Evolutionary conservation across 345 rosid species (phyloP).

Genomic region (Bruguiera parviflora): DNA sequence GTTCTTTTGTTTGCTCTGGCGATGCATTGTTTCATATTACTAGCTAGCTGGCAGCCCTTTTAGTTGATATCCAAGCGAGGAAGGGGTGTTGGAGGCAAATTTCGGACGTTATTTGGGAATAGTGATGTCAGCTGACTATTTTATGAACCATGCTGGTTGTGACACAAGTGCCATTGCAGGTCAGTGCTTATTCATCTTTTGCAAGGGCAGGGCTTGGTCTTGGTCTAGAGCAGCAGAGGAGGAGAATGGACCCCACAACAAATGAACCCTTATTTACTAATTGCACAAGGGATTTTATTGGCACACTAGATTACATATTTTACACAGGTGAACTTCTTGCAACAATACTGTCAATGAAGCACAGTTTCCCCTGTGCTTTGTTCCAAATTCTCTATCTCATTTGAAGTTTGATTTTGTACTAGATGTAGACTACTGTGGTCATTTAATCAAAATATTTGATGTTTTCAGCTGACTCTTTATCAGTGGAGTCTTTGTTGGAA

Average conservation of each 20-base stretch:
- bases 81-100: background rate
- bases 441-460: background rate
- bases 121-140: background rate
- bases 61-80: too few relatives aligned
- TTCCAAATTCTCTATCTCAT: conserved; percentile 1
- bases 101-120: background rate
- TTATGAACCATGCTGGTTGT: conserved; percentile 12
- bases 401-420: conserved; percentile 12
- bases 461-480: conserved; percentile 78
- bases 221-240: conserved; percentile 66
- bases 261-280: conserved; percentile 94
- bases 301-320: conserved; percentile 91
- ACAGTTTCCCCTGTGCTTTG: background rate
- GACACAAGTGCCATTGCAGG: conserved; percentile 48
- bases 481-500: conserved; percentile 92
- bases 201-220: conserved; percentile 60
- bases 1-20: too few relatives aligned
- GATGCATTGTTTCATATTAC: too few relatives aligned
- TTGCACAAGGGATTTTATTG: conserved; percentile 89
- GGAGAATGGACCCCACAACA: conserved; percentile 79
- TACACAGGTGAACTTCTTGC: conserved; percentile 61
- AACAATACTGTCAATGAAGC: background rate
- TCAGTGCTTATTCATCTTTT: conserved; percentile 92
- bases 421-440: background rate
- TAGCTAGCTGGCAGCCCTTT: too few relatives aligned